Evolutionary conservation across 2,329 filamentous ascomycete genomes (phyloP), one percentile per base, ranked within the genome.

Genomic region (Trichoderma semiorbis): DNA sequence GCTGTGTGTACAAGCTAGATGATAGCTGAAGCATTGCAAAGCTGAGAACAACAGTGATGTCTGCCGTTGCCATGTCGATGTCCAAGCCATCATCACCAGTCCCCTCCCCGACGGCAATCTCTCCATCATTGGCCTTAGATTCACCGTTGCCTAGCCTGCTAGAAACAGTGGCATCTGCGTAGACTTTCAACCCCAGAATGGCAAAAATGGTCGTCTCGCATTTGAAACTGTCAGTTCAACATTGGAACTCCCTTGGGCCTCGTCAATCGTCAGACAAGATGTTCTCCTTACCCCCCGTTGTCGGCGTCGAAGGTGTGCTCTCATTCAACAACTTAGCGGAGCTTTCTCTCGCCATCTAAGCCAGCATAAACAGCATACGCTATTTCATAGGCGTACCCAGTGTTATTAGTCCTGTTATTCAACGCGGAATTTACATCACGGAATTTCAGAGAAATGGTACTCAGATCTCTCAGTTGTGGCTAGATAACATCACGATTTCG

Each of bases 111-210:
- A 84, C 18, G 89, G 85, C 70, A 84, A 90, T 74, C 79, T 90
- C 1, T 84, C 81, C 1, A 80, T 88, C 39, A 87, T 90, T 72
- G 82, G 84, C 0, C 89, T 89, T 10, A 83, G 89, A n/a, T 78
- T 92, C 26, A 81, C 90, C 24, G 73, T 88, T 8, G 90, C 89
- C 10, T 92, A 89, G 89, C 89, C 90, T 8, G 87, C 89, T 10
- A 90, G 90, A 2, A 89, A 91, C 75, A 91, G 89, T 67, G 90
- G 90, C 0, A 82, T 87, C 30, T 85, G 85, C 5, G 81, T 85
- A 0, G 90, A 86, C 74, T 91, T 91, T 74, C 80, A 83, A 16
- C 86, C 89, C 0, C 80, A 85, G 63, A 85, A 85, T 74, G 85
- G 85, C 3, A 75, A 82, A 16, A 88, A n/a, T 89, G 72, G 87